Percentiles rank a stretch among this genome's conserved stretches.
phyloP scores from a whole-genome alignment of 768 basidiomycete genomes.

The Cystobasidium onofrii region DNA sequence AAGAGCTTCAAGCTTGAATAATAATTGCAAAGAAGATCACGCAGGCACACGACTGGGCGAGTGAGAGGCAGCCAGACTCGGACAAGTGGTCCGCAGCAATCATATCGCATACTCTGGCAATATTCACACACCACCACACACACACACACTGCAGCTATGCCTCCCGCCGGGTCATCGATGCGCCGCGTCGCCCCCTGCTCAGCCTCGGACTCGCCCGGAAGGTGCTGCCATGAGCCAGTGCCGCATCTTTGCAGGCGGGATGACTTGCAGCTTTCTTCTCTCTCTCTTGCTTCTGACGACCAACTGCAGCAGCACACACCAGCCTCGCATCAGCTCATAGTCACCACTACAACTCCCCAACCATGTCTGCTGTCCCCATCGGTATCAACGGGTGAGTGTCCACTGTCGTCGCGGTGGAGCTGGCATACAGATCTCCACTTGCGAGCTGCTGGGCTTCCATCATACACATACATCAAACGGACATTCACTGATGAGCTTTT shows the following conservation, averaged over 20 bases:
- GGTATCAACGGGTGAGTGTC: constrained; percentile 29
- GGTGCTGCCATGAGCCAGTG: neutral
- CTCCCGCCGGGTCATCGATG: neutral
- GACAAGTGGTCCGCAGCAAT: too few species aligned
- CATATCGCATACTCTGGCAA: neutral
- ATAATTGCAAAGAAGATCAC: too few species aligned
- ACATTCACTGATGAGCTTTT: neutral
- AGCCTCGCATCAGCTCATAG: neutral
- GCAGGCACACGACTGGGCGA: neutral
- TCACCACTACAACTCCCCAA: neutral
- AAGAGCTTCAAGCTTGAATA: neutral
- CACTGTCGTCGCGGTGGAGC: neutral
- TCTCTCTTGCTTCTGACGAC: neutral
- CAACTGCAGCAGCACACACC: neutral
- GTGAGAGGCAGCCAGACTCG: neutral
- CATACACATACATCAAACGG: neutral
- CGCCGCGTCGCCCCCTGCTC: neutral
- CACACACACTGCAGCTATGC: neutral
- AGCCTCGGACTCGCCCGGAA: neutral
- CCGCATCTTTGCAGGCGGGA: too few species aligned
- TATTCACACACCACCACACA: neutral
- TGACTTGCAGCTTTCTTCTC: neutral
- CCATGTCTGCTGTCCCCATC: constrained; percentile 1
- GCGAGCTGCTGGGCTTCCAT: neutral
- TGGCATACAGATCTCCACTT: neutral